Percentiles rank a stretch among this genome's conserved stretches.
These are phyloP conservation scores for Lachancea waltii DNA, from an alignment of 805 yeast species.

Conservation along the genomic window DNA sequence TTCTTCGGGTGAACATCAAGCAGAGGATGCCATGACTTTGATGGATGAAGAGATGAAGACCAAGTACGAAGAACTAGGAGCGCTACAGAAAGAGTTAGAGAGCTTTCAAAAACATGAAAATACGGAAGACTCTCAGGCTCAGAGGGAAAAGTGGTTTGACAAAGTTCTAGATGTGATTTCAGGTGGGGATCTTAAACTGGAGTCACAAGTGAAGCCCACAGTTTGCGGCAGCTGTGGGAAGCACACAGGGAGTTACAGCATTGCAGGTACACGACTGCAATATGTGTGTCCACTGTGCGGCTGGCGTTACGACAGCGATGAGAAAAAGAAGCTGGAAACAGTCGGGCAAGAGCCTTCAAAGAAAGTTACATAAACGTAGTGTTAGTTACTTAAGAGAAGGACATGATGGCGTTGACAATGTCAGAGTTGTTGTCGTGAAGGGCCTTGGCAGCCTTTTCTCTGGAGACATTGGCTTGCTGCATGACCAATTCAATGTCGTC, in stretches of 20 bases:
- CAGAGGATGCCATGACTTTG: conserved; percentile 39
- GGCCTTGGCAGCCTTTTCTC: conserved; percentile 88
- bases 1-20: conserved; percentile 43
- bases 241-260: conserved; percentile 22
- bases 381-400: conserved; percentile 37
- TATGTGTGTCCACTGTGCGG: conserved; percentile 29
- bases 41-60: conserved; percentile 39
- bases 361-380: neutral
- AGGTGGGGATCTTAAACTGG: conserved; percentile 25
- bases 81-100: conserved; percentile 30
- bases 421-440: conserved; percentile 85
- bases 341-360: conserved; percentile 3
- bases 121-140: conserved; percentile 15
- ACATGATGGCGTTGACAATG: conserved; percentile 94
- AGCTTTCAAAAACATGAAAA: conserved; percentile 15
- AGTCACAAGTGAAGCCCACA: conserved; percentile 14
- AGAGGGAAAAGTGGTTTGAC: conserved; percentile 32
- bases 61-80: conserved; percentile 36
- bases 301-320: conserved; percentile 9
- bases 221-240: conserved; percentile 23
- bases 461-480: conserved; percentile 86
- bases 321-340: neutral
- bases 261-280: conserved; percentile 17
- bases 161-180: conserved; percentile 26
- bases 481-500: conserved; percentile 80